Conservation (phyloP, 108 stramenopile species). For the Skeletonema marinoi region DNA sequence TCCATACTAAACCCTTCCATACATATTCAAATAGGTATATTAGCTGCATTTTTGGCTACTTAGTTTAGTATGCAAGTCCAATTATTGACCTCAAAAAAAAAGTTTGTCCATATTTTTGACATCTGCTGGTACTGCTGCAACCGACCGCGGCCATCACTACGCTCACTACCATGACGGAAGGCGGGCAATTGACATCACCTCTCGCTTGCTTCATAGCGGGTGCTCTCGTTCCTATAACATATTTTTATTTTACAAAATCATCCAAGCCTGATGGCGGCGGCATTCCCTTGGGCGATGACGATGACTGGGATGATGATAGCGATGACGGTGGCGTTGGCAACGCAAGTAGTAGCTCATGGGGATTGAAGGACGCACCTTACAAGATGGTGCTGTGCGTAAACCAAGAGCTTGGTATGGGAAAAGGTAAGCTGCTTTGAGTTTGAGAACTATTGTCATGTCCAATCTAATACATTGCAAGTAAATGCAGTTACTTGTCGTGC, state of each 20-base stretch:
- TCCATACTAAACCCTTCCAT: too few species aligned
- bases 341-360: slow-evolving; percentile 51
- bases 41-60: too few species aligned
- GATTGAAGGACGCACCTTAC: slow-evolving; percentile 78
- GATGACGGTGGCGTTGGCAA: slow-evolving; percentile 32
- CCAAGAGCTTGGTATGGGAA: slow-evolving; percentile 79
- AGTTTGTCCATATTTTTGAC: too few species aligned
- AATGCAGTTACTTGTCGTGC: slow-evolving; percentile 13
- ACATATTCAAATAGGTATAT: too few species aligned
- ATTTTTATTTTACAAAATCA: slow-evolving; percentile 23
- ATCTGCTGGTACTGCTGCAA: too few species aligned
- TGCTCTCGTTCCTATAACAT: slow-evolving; percentile 39
- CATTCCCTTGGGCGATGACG: slow-evolving; percentile 8
- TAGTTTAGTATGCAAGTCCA: too few species aligned
- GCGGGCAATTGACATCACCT: slow-evolving; percentile 18
- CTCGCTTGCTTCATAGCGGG: slow-evolving; percentile 44
- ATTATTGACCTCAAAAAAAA: too few species aligned
- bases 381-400: slow-evolving; percentile 89
- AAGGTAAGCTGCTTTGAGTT: slow-evolving; percentile 37
- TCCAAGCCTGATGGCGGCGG: slow-evolving; percentile 6
- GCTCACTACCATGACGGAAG: slow-evolving; percentile 4
- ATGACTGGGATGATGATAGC: slow-evolving; percentile 29
- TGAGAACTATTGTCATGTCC: slow-evolving; percentile 2
- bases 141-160: background rate
- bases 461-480: slow-evolving; percentile 22